Evolutionary conservation across 78 protist genomes (phyloP), one percentile per base, ranked within the genome.

Genomic region (Dictyostelium capitatum): DNA sequence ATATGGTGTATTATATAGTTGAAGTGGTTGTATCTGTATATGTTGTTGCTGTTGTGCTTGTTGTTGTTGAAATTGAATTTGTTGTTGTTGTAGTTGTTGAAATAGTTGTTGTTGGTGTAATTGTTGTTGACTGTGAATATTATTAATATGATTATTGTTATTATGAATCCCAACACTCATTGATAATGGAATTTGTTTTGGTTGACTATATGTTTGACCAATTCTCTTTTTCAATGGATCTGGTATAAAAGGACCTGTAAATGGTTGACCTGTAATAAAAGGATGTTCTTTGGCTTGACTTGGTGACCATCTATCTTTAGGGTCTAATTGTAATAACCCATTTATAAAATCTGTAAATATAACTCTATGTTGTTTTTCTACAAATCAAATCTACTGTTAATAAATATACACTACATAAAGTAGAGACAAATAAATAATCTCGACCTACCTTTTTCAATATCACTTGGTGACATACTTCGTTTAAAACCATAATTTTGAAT

Each of bases 221-320:
- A 37, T 37, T 43, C 56, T 48, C 23, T 65, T 74, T 59, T 87
- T 87, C 28, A 70, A 19, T 28, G 93, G 93, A 64, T 87, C 93
- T 0, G 95, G 84, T n/a, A 73, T 69, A 74, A 57, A 91, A 57
- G 82, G 83, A n/a, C 90, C 95, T 6, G 41, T 54, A 57, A 28
- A 91, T 6, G 91, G 54, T 47, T 53, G 23, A 25, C 96, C 96
- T n/a, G 97, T 95, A 9, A 95, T 89, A 82, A 96, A 96, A 46
- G 97, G 97, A 75, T 96, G 97, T n/a, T 82, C 84, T 37, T 32
- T 64, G 2, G 96, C 96, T 64, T 96, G 97, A 43, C 23, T 74
- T 8, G 97, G 92, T 43, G 97, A 82, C 97, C 97, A 96, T 32
- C 97, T 79, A 7, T 95, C 75, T 14, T 25, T 69, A n/a, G 97